These are phyloP conservation scores for Suillus clintonianus DNA, from an alignment of 768 basidiomycete genomes.

Conservation along the genomic window DNA sequence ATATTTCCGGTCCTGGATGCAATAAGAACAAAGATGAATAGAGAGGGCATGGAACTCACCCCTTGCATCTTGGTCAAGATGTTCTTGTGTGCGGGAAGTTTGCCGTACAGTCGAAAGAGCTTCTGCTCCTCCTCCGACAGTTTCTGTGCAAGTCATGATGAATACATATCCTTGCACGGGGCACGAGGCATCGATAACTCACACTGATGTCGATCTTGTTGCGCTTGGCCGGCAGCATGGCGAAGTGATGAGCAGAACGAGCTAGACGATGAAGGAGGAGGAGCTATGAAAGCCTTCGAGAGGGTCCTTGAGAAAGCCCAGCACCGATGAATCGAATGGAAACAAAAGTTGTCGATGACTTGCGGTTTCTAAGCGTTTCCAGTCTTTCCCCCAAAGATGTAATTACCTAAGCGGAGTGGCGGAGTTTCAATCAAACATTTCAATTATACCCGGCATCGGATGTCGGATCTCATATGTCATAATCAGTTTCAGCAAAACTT, in stretches of 20 bases:
- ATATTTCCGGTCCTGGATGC: conserved; percentile 89
- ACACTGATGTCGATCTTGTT: conserved; percentile 97
- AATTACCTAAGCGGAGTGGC: conserved; percentile 29
- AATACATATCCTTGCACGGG: conserved; percentile 11
- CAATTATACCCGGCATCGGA: conserved; percentile 9
- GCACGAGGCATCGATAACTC: conserved; percentile 31
- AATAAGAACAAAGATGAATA: conserved; percentile 5
- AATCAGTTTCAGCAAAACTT: conserved; percentile 7
- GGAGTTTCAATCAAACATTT: conserved; percentile 21
- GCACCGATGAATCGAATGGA: not conserved
- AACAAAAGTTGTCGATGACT: conserved; percentile 1
- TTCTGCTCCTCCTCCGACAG: conserved; percentile 89
- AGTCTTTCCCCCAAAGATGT: conserved; percentile 12
- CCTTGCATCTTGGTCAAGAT: conserved; percentile 94
- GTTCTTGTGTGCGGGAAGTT: conserved; percentile 92
- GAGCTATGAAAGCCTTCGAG: conserved; percentile 24
- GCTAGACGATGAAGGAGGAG: conserved; percentile 21
- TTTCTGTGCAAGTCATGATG: conserved; percentile 47
- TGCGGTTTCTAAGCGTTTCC: conserved; percentile 13
- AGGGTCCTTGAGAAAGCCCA: conserved; percentile 2
- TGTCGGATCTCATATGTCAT: conserved; percentile 31
- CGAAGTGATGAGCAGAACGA: conserved; percentile 14
- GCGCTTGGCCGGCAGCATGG: conserved; percentile 76
- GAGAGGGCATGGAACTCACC: conserved; percentile 44
- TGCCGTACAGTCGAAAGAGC: conserved; percentile 93